These are phyloP conservation scores for Salix koriyanagi DNA, from an alignment of 345 rosid genomes.

Conservation along the genomic window DNA sequence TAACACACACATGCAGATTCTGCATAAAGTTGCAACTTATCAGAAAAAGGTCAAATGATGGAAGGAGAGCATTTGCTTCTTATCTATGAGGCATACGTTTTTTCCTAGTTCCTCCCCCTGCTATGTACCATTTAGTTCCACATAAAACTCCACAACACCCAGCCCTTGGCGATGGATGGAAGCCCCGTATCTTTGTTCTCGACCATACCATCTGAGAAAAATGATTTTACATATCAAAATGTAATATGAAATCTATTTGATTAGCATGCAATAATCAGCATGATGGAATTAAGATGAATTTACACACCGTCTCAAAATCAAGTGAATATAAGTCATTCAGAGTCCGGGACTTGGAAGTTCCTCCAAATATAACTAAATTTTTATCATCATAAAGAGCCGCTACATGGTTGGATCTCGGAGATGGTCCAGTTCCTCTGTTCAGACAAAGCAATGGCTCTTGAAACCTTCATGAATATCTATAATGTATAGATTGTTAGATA, in stretches of 20 bases:
- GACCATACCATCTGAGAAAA: slow-evolving; percentile 84
- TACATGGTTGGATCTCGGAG: slow-evolving; percentile 82
- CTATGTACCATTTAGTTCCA: slow-evolving; percentile 93
- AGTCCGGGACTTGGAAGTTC: slow-evolving; percentile 72
- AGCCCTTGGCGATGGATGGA: slow-evolving; percentile 91
- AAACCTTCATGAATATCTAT: not conserved
- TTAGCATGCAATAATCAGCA: not conserved
- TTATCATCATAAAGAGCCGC: slow-evolving; percentile 85
- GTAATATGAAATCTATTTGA: not conserved
- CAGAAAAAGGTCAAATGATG: not conserved
- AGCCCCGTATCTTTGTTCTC: slow-evolving; percentile 83
- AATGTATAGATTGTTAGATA: not conserved
- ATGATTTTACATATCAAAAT: slow-evolving; percentile 4
- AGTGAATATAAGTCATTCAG: slow-evolving; percentile 90
- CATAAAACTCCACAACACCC: slow-evolving; percentile 88
- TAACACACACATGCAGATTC: not conserved
- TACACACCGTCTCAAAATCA: slow-evolving; percentile 83
- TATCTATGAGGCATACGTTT: slow-evolving; percentile 54
- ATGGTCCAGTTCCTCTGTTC: slow-evolving; percentile 80
- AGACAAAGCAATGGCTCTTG: not conserved
- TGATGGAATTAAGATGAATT: not conserved
- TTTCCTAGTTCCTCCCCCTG: slow-evolving; percentile 97
- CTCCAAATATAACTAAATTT: slow-evolving; percentile 77
- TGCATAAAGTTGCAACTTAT: not conserved
- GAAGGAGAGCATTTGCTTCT: not conserved